Conservation (phyloP, 768 basidiomycete genomes). For the Rhodosporidiobolus odoratus region DNA sequence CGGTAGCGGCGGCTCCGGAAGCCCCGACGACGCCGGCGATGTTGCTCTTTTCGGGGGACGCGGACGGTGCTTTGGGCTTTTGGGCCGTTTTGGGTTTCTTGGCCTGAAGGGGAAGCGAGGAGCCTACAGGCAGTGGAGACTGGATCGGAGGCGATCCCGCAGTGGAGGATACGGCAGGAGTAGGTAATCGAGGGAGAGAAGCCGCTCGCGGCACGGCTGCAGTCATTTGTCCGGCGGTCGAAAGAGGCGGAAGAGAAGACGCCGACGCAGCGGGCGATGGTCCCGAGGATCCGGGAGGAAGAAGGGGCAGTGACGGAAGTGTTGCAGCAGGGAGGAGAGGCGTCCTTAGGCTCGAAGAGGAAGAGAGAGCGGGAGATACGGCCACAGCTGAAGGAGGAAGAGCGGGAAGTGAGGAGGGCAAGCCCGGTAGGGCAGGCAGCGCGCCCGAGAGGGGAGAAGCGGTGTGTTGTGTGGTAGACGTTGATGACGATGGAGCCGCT, state of each 20-base stretch:
- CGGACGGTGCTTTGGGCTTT: slow-evolving; percentile 4
- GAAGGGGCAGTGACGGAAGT: neutral
- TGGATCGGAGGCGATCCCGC: too few species aligned
- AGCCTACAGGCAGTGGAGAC: neutral
- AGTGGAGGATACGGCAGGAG: too few species aligned
- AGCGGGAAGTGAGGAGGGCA: neutral
- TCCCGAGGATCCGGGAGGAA: neutral
- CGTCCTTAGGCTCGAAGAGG: neutral
- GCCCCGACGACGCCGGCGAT: neutral
- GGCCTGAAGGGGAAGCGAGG: neutral
- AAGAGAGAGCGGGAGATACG: neutral
- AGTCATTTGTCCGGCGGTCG: too few species aligned
- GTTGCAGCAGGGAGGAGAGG: neutral
- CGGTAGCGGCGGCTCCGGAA: neutral
- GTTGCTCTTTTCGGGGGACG: neutral
- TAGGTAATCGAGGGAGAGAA: too few species aligned
- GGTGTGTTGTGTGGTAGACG: neutral
- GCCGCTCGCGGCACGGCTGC: too few species aligned
- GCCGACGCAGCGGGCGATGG: neutral
- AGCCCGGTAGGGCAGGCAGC: neutral
- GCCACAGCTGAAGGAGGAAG: neutral
- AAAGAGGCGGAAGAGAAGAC: neutral
- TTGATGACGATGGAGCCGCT: too few species aligned
- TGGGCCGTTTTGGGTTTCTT: slow-evolving; percentile 3
- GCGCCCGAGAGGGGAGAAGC: neutral